Evolutionary conservation across 768 basidiomycete species (phyloP), one percentile per base, ranked within the genome.

Genomic region (Podaxis carcinomalis): DNA sequence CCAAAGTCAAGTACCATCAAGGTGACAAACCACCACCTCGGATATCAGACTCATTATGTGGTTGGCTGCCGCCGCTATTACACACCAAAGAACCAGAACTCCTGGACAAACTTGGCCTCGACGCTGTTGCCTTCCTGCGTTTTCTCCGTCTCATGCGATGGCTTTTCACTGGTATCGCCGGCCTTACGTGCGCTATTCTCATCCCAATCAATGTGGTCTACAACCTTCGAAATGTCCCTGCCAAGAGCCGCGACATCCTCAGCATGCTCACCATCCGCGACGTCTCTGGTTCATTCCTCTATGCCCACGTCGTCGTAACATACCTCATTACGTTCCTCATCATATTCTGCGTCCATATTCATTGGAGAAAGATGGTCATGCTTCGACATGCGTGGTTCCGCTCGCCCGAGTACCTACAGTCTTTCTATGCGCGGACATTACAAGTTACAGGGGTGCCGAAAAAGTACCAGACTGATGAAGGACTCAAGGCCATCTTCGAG

Each of bases 351-450:
- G 83, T 92, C 51, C 88, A 88, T 74, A 66, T 78, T 32, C 85
- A 96, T 71, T 94, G 92, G 92, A 79, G 73, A 50, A 76, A 78
- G 49, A 92, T 98, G 83, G 77, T 98, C 55, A 77, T 74, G 46
- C 85, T 99, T 1, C 89, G 96, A 2, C 81, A 83, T 64, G 77
- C 81, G 36, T 99, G 93, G 91, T 98, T 95, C 79, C 86, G 90
- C 63, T 92, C 90, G 2, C 88, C 91, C 6, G 91, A 92, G 68
- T 95, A 97, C 74, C 80, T 88, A 54, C 82, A 89, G 63, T 90
- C 90, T 1, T 97, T 98, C 80, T 95, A 97, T 69, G 93, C 95
- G 1, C 86, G 97, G 39, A 98, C 96, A 0, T 82, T 99, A 56
- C 86, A 92, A 71, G 82, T 95, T 63, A 84, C 82, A 19, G 82